Percentiles rank a stretch among this genome's conserved stretches.
These are phyloP conservation scores for Lachancea waltii DNA, from an alignment of 805 yeast species.

Conservation along the genomic window DNA sequence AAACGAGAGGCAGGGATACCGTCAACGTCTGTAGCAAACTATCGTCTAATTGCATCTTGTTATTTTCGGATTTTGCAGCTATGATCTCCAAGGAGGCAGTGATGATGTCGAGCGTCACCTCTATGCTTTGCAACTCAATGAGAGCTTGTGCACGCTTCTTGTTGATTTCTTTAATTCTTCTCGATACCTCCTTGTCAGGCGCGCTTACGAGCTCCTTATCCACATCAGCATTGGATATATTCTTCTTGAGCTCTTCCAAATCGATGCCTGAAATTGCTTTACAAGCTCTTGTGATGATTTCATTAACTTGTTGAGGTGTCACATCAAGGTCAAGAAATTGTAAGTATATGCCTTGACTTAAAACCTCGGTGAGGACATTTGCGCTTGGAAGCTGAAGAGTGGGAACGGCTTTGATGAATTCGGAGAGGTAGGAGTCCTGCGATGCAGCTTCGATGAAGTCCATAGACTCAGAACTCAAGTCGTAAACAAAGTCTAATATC, in stretches of 20 bases:
- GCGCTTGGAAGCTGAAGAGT: conserved; percentile 11
- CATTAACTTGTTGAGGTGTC: conserved; percentile 17
- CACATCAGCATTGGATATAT: conserved; percentile 11
- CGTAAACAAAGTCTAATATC: conserved; percentile 51
- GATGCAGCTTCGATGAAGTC: conserved; percentile 39
- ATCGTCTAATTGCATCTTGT: conserved; percentile 9
- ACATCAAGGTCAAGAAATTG: conserved; percentile 33
- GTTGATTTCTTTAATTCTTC: conserved; percentile 32
- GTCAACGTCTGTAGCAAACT: conserved; percentile 16
- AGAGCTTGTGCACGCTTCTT: conserved; percentile 41
- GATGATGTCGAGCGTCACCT: conserved; percentile 65
- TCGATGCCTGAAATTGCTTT: conserved; percentile 29
- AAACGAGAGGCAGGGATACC: conserved; percentile 29
- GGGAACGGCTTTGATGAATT: conserved; percentile 18
- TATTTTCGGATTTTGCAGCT: conserved; percentile 28
- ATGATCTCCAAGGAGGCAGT: conserved; percentile 64
- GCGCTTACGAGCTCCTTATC: conserved; percentile 18
- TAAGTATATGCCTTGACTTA: conserved; percentile 35
- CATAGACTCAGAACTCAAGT: conserved; percentile 51
- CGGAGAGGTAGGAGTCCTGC: conserved; percentile 12
- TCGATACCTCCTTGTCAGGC: conserved; percentile 18
- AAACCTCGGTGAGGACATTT: conserved; percentile 32
- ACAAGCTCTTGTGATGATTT: conserved; percentile 23
- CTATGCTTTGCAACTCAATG: conserved; percentile 54
- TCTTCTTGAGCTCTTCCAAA: conserved; percentile 28